Percentiles rank a stretch among this genome's conserved stretches.
Conservation (phyloP, 176 grass and related monocot species). For the Carex myosuroides region DNA sequence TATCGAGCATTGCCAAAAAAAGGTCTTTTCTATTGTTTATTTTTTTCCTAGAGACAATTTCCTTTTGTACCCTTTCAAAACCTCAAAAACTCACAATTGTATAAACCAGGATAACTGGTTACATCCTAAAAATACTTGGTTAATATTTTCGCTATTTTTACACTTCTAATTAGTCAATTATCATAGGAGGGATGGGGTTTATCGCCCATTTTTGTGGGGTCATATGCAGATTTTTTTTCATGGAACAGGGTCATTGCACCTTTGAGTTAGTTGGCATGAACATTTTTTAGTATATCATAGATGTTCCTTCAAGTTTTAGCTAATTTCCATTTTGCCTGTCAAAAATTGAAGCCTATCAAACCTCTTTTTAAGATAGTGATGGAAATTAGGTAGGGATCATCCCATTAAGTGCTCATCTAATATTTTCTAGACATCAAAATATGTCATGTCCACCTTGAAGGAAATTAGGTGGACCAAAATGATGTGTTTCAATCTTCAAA, state of each 20-base stretch:
- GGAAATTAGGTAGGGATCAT: neutral
- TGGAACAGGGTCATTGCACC: neutral
- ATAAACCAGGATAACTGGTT: neutral
- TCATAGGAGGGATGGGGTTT: neutral
- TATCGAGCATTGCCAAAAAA: conserved; percentile 28
- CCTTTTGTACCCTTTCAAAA: neutral
- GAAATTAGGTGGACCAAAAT: neutral
- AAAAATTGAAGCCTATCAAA: neutral
- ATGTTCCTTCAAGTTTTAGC: neutral
- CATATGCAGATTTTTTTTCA: neutral
- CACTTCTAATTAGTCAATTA: neutral
- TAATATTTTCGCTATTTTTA: neutral
- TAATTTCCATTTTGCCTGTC: neutral
- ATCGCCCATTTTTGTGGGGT: neutral
- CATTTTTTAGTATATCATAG: neutral
- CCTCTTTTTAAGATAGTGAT: neutral
- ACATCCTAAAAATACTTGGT: neutral
- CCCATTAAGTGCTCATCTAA: neutral
- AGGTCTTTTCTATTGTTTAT: conserved; percentile 35
- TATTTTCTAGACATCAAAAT: neutral
- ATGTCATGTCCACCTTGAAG: neutral
- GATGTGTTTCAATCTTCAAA: neutral
- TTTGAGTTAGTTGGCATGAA: neutral
- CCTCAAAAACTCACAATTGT: neutral
- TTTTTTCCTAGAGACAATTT: neutral